A percentile compares a stretch with the other conserved stretches of the same genome.
Evolutionary conservation across 306 rosid genomes (phyloP).

Genomic region (Acacia acuminata): DNA sequence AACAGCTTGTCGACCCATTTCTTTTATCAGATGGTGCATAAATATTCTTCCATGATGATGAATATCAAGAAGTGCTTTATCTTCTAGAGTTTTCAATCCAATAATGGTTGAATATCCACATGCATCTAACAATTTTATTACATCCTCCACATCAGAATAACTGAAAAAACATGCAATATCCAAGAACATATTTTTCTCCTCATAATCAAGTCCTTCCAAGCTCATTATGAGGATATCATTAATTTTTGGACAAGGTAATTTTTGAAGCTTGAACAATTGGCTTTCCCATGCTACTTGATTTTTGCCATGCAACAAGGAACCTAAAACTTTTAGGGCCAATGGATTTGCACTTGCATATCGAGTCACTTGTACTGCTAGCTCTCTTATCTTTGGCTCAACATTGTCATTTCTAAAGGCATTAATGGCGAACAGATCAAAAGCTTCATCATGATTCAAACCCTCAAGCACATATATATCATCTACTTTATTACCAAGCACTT

Average conservation of each 20-base stretch:
- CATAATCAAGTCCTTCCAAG: background rate
- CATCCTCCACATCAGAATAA: background rate
- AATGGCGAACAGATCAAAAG: background rate
- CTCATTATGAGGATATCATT: background rate
- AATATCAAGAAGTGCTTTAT: conserved; percentile 10
- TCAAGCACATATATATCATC: background rate
- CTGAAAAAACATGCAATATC: background rate
- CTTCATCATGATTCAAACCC: background rate
- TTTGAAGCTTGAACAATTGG: background rate
- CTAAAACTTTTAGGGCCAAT: background rate
- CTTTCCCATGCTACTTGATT: background rate
- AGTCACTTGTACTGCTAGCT: background rate
- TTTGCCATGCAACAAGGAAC: background rate
- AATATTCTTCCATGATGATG: background rate
- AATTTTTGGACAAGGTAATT: background rate
- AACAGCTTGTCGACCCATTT: background rate
- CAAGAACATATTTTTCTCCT: background rate
- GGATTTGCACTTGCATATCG: conserved; percentile 2
- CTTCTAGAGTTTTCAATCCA: background rate
- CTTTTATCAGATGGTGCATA: background rate
- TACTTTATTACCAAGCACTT: background rate
- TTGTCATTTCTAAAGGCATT: background rate
- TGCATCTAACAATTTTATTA: background rate
- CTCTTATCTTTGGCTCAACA: background rate
- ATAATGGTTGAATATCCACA: background rate